Base-by-base conservation (phyloP, 805 yeast genomes). In the Hanseniaspora singularis region DNA sequence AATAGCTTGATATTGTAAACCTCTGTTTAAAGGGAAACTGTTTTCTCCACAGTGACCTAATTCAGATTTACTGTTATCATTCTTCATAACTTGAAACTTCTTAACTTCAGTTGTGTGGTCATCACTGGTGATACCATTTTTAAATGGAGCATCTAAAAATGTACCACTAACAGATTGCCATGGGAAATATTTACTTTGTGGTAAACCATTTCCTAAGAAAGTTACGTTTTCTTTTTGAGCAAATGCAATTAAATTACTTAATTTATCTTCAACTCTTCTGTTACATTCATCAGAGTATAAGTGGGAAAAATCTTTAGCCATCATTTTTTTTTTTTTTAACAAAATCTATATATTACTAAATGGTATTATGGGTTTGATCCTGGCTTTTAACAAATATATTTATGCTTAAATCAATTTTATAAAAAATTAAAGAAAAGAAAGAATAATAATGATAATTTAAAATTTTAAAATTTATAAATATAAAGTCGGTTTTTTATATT, bases 191-290 rank as follows among this genome's bases (percentile, higher is more conserved):
- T 82, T 89, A 23, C 95, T 68, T 61, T 85, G 68, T 14, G 98
- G 98, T 55, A 92, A 73, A 7, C 98, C 98, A 56, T 97, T 97
- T 46, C 96, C 97, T 47, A 89, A 73, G 60, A 87, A 88, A 46
- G 86, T 78, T 58, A 92, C 70, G 45, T 79, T 76, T 30, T 94
- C 95, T 52, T 74, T 71, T 36, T 69, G 67, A 57, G 69, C 80
- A 68, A 81, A 80, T 59, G 76, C 77, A 70, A 89, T 84, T n/a
- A 95, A 94, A 32, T 76, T 66, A 67, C 89, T 89, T 64, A 89
- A 72, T n/a, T 85, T 80, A 10, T 96, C 86, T 32, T 80, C 75
- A 40, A 71, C 66, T 67, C 97, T 81, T 15, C 80, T 67, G 53
- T 72, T 71, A 36, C 96, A 77, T 66, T 89, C 96, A 5, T 68